These are phyloP conservation scores for Geotrichum aggregatum DNA, from an alignment of 1,139 yeast species.

Conservation along the genomic window DNA sequence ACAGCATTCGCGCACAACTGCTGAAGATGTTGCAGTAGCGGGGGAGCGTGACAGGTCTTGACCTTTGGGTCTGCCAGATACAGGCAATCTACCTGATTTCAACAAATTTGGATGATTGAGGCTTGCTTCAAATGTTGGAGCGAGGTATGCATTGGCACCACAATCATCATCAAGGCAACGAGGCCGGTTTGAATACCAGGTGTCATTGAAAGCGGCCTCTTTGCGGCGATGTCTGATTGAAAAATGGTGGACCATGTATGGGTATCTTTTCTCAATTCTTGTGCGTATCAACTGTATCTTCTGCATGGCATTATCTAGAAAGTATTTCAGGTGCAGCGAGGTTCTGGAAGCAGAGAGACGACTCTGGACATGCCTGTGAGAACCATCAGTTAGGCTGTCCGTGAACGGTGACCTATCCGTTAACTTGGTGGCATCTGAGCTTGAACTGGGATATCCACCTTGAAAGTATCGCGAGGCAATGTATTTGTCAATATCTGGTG, in stretches of 20 bases:
- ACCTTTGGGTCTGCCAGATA: no score
- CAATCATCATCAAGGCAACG: not conserved
- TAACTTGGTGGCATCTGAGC: not conserved
- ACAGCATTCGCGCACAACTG: not conserved
- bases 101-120: no score
- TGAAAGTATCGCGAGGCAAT: conserved; percentile 7
- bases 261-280: conserved; percentile 1
- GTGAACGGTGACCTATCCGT: not conserved
- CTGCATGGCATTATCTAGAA: not conserved
- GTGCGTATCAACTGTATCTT: not conserved
- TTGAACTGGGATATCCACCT: not conserved
- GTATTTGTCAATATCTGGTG: conserved; percentile 6
- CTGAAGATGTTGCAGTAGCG: not conserved
- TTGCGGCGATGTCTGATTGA: not conserved
- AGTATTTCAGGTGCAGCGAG: not conserved
- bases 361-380: not conserved
- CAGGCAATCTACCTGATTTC: no score
- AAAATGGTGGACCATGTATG: not conserved
- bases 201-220: not conserved
- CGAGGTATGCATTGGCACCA: no score
- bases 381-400: not conserved
- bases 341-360: not conserved
- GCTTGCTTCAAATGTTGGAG: no score
- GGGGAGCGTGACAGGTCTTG: not conserved
- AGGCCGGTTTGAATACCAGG: not conserved